Evolutionary conservation across 306 rosid species (phyloP), one percentile per base, ranked within the genome.

Genomic region (Trifolium pratense): DNA sequence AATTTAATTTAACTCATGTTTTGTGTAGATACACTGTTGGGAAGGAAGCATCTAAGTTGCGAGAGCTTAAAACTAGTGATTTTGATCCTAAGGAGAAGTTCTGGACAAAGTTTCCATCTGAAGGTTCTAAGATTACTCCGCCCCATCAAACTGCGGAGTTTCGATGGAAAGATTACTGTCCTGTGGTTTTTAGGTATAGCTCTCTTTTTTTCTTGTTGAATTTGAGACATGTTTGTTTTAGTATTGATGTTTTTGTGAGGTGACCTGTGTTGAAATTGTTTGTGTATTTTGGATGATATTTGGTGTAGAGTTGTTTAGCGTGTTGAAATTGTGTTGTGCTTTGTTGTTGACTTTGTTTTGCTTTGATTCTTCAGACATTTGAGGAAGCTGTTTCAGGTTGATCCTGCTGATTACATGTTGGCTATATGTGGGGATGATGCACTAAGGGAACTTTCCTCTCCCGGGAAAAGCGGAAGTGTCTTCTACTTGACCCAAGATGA

Each of bases 401-500:
- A 84, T 80, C 83, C 81, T 56, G 87, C 85, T 49, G 87, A 84
- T 65, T 84, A 84, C 64, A 84, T 84, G 87, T 58, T 84, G 48
- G 84, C 87, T 65, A 77, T 84, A 73, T 84, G 87, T 26, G 87
- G 87, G 43, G 53, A 84, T 65, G 85, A 78, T 77, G 79, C 87
- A 12, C 87, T 84, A 13, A 43, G 85, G 62, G 85, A 80, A 68
- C 87, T 84, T 49, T 84, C 97, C 32, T 95, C 99, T 42, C 97
- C 99, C 0, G 99, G 99, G 66, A 92, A 95, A 82, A 95, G 99
- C 7, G 97, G 99, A 55, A 90, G 99, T 79, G 65, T 78, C 67
- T 95, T 95, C 84, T 95, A 95, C 87, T 78, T 95, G 74, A 95
- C 99, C 8, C 99, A 95, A 73, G 99, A 95, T 32, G 99, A 95